Base-by-base conservation (phyloP, 331 rosid genomes). In the Spiraea crenata region DNA sequence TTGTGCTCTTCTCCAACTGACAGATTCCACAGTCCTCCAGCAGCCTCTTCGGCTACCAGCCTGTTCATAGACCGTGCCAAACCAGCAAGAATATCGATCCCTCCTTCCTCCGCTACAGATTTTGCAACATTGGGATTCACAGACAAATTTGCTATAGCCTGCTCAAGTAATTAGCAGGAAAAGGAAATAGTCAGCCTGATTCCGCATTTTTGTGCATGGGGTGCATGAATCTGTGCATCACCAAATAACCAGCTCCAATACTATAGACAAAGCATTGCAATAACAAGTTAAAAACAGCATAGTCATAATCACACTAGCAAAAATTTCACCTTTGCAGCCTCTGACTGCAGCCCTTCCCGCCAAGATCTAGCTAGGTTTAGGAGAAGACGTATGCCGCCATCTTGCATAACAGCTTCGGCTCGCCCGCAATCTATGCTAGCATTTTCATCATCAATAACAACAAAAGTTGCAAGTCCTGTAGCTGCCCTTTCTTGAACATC, bases 401-500 rank as follows among this genome's bases (percentile, higher is more conserved):
- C 92, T 70, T 85, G 90, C 98, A 95, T 95, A 63, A 95, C 96
- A 77, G 92, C 99, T 75, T 95, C 99, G 57, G 99, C 99, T 83
- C 99, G 85, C 69, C 92, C 88, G 62, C 87, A 76, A 78, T 95
- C 96, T 50, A 95, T 95, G 83, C 90, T 95, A 65, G 98, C 90
- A 85, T 95, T 91, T 81, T 95, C 98, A 71, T 95, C 99, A 76
- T 95, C 99, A 79, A 91, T 89, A 67, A 95, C 98, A 74, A 95
- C 99, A 88, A 95, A 95, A 31, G 99, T 89, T 71, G 99, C 98
- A 86, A 95, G 97, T 34, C 96, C 99, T 3, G 99, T 95, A 47
- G 99, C 99, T 60, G 98, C 99, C 87, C 99, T 95, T 73, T 95
- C 99, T 77, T 95, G 98, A 77, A 95, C 99, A 77, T 95, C 99